phyloP scores from a whole-genome alignment of 345 rosid genomes.

The Heritiera fomes region DNA sequence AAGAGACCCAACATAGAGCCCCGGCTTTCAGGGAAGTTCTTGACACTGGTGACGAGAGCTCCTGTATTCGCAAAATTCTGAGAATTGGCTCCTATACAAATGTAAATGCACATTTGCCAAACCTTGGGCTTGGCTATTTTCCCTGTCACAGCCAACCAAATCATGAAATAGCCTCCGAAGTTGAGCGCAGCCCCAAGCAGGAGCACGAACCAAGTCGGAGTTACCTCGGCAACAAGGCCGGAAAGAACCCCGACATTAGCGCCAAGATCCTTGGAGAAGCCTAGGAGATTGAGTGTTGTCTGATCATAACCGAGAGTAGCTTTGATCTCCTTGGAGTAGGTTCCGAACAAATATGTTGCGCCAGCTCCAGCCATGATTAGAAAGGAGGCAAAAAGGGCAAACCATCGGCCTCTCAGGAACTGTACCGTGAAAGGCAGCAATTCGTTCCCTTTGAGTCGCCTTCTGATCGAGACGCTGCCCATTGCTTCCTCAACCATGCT shows the following conservation, averaged over 20 bases:
- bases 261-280: constrained; percentile 86
- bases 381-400: constrained; percentile 84
- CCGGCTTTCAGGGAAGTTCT: constrained; percentile 84
- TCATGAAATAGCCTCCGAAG: constrained; percentile 80
- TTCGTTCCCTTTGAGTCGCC: constrained; percentile 23
- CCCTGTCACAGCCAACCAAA: constrained; percentile 72
- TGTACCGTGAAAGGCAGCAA: constrained; percentile 41
- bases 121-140: constrained; percentile 62
- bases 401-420: constrained; percentile 72
- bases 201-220: constrained; percentile 91
- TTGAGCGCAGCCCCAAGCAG: constrained; percentile 77
- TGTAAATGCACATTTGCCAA: constrained; percentile 87
- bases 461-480: background rate
- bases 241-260: constrained; percentile 79
- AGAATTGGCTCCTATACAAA: constrained; percentile 80
- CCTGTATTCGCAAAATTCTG: constrained; percentile 90
- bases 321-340: constrained; percentile 80
- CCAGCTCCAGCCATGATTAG: constrained; percentile 91
- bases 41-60: constrained; percentile 79
- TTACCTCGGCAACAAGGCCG: constrained; percentile 81
- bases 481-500: background rate
- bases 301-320: constrained; percentile 77
- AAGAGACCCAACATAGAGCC: constrained; percentile 79
- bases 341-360: constrained; percentile 78
- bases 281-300: constrained; percentile 73